Evolutionary conservation across 1,284 basidiomycete genomes (phyloP).

Genomic region (Coniferiporia sulphurascens): DNA sequence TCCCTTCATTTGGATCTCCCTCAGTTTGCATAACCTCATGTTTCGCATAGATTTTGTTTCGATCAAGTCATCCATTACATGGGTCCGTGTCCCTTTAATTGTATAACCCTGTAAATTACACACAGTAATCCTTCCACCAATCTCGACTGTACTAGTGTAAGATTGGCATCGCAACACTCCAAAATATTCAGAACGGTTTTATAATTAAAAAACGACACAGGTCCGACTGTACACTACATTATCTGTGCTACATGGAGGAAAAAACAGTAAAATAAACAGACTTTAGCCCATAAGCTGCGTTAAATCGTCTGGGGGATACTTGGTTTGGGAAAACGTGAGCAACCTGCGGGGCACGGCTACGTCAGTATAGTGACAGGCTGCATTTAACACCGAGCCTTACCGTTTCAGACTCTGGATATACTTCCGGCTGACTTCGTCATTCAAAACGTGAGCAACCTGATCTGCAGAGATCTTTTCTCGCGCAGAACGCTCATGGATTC

Average conservation of each 20-base stretch:
- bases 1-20: neutral
- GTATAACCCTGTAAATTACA: no score
- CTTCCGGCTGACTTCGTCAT: constrained; percentile 98
- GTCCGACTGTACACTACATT: neutral
- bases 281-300: constrained; percentile 86
- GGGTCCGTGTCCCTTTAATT: no score
- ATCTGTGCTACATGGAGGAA: neutral
- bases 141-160: no score
- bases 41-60: no score
- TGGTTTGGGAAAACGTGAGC: constrained; percentile 91
- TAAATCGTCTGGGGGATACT: constrained; percentile 86
- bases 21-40: neutral
- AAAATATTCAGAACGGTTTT: no score
- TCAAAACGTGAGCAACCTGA: constrained; percentile 96
- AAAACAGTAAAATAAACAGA: neutral
- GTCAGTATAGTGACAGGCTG: constrained; percentile 1
- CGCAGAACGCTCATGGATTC: constrained; percentile 96
- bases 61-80: no score
- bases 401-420: constrained; percentile 98
- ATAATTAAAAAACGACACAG: no score
- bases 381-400: constrained; percentile 36
- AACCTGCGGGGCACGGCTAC: constrained; percentile 45
- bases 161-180: no score
- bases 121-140: no score
- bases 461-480: constrained; percentile 96